These are phyloP conservation scores for Trifolium fragiferum DNA, from an alignment of 306 rosid genomes.

Conservation along the genomic window DNA sequence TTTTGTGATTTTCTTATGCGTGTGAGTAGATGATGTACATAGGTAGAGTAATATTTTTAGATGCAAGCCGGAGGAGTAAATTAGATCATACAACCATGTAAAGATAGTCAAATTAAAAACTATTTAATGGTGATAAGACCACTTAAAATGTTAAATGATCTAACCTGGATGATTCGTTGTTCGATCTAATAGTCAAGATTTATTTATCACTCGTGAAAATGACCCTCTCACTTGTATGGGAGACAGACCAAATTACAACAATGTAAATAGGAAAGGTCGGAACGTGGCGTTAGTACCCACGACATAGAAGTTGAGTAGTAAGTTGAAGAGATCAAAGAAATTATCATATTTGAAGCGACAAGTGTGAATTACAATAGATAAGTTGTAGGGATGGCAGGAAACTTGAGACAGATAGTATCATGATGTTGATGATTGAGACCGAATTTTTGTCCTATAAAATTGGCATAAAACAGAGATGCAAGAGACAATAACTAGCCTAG, in stretches of 20 bases:
- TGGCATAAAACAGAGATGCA: background rate
- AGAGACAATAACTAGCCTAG: background rate
- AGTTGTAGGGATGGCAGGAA: background rate
- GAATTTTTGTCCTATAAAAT: background rate
- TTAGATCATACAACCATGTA: conserved; percentile 1
- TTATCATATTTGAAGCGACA: background rate
- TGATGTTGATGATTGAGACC: background rate
- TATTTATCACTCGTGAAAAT: background rate
- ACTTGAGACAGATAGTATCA: background rate
- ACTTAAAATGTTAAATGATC: background rate
- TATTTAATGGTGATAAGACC: background rate
- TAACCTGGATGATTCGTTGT: conserved; percentile 1
- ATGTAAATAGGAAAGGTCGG: background rate
- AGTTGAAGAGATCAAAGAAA: background rate
- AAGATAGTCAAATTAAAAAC: background rate
- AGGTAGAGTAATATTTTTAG: background rate
- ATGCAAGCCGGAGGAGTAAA: background rate
- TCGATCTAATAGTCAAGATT: background rate
- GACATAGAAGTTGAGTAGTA: background rate
- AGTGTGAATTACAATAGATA: background rate
- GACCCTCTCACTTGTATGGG: conserved; percentile 7
- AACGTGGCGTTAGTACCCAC: background rate
- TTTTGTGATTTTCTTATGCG: background rate
- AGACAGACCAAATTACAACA: background rate
- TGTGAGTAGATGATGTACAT: background rate